Conservation (phyloP, 768 basidiomycete genomes). For the Termitomyces sp. region DNA sequence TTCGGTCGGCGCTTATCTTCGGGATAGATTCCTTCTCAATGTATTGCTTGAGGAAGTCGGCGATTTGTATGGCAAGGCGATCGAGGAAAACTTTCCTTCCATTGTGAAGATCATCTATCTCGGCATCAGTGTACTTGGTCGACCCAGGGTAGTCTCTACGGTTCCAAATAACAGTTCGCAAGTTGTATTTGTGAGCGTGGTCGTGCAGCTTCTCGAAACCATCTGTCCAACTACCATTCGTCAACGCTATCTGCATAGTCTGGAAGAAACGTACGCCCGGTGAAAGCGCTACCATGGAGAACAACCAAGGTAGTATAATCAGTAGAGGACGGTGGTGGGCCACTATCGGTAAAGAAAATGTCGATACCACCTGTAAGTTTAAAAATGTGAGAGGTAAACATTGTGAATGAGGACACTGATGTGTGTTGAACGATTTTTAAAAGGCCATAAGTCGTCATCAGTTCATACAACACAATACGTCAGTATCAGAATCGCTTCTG, state of each 20-base stretch:
- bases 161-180: conserved; percentile 24
- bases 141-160: conserved; percentile 30
- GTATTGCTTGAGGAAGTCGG: conserved; percentile 22
- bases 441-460: too few relatives aligned
- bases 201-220: conserved; percentile 15
- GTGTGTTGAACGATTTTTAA: too few relatives aligned
- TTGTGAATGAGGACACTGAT: neutral
- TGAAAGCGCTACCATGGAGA: conserved; percentile 29
- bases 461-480: too few relatives aligned
- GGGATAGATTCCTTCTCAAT: conserved; percentile 22
- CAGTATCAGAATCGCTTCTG: too few relatives aligned
- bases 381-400: conserved; percentile 8
- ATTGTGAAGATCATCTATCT: conserved; percentile 22
- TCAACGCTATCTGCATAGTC: too few relatives aligned
- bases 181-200: conserved; percentile 16
- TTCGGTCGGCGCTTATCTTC: conserved; percentile 18
- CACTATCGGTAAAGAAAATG: conserved; percentile 28
- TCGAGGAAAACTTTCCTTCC: conserved; percentile 23
- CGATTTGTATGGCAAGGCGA: conserved; percentile 18
- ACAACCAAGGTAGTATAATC: conserved; percentile 30
- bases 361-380: conserved; percentile 19
- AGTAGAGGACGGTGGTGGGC: conserved; percentile 19
- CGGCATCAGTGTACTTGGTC: conserved; percentile 24
- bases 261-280: conserved; percentile 15
- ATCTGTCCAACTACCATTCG: conserved; percentile 1